Evolutionary conservation across 2,329 filamentous ascomycete genomes (phyloP).

Genomic region (Beauveria pseudobassiana): DNA sequence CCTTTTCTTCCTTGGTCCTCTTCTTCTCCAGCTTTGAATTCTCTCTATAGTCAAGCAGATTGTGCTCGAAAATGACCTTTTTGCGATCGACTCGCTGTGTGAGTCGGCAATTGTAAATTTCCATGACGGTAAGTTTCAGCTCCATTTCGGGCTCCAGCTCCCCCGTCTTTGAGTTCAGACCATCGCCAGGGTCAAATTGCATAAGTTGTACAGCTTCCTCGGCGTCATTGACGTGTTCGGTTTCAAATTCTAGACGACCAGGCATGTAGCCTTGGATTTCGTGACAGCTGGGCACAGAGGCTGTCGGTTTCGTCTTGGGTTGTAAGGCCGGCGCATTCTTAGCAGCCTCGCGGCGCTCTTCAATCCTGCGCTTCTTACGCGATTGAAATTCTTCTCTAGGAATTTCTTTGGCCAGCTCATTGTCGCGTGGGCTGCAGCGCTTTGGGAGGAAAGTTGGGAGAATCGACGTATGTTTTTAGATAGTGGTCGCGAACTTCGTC

Average conservation of each 20-base stretch:
- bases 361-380: slow-evolving; percentile 86
- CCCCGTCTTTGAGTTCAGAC: slow-evolving; percentile 74
- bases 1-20: slow-evolving; percentile 88
- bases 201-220: slow-evolving; percentile 98
- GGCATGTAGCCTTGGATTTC: slow-evolving; percentile 99
- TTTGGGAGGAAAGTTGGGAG: slow-evolving; percentile 78
- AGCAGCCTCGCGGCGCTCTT: slow-evolving; percentile 79
- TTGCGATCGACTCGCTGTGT: slow-evolving; percentile 90
- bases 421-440: slow-evolving; percentile 76
- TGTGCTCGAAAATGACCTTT: slow-evolving; percentile 94
- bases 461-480: slow-evolving; percentile 77
- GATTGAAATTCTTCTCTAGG: slow-evolving; percentile 89
- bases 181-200: slow-evolving; percentile 95
- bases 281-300: slow-evolving; percentile 90
- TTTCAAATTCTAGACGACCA: slow-evolving; percentile 93
- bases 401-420: slow-evolving; percentile 67
- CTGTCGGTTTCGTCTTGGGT: slow-evolving; percentile 92
- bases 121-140: slow-evolving; percentile 94
- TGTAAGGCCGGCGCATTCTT: slow-evolving; percentile 77
- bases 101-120: slow-evolving; percentile 90
- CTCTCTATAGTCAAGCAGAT: slow-evolving; percentile 86
- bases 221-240: slow-evolving; percentile 93
- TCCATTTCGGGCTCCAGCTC: slow-evolving; percentile 94
- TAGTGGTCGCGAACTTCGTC: slow-evolving; percentile 97
- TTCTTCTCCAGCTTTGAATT: slow-evolving; percentile 89